Percentiles rank a stretch among this genome's conserved stretches.
Evolutionary conservation across 2,329 filamentous ascomycete species (phyloP).

Genomic region (Hymenoscyphus linearis): DNA sequence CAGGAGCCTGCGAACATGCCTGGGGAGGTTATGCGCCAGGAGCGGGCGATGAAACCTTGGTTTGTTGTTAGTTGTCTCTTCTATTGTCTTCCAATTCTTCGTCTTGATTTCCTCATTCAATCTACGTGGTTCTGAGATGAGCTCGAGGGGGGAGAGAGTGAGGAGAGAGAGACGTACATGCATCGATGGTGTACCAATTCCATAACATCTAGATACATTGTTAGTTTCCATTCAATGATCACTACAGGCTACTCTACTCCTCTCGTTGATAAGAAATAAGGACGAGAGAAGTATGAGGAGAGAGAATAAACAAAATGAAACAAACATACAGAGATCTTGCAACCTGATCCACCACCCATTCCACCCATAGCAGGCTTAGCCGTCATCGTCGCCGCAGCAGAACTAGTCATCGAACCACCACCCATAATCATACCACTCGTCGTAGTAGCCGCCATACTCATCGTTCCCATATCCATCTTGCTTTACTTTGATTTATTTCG

Average conservation of each 20-base stretch:
- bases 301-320: background rate
- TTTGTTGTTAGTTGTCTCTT: background rate
- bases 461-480: constrained; percentile 22
- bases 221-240: no score
- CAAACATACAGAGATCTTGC: constrained; percentile 10
- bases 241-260: no score
- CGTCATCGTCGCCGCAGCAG: constrained; percentile 4
- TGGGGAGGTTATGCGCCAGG: constrained; percentile 65
- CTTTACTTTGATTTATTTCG: no score
- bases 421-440: constrained; percentile 7
- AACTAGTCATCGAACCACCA: constrained; percentile 7
- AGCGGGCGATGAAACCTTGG: constrained; percentile 55
- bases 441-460: constrained; percentile 4
- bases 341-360: constrained; percentile 10
- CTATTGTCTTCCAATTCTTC: no score
- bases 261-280: no score
- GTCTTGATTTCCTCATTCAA: no score
- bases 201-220: constrained; percentile 62
- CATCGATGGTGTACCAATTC: constrained; percentile 70
- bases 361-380: constrained; percentile 3
- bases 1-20: constrained; percentile 76
- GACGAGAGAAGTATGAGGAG: background rate
- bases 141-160: background rate
- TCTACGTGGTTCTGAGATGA: background rate
- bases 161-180: constrained; percentile 40